These are phyloP conservation scores for Diplodia seriata DNA, from an alignment of 2,329 filamentous ascomycete species.

Conservation along the genomic window DNA sequence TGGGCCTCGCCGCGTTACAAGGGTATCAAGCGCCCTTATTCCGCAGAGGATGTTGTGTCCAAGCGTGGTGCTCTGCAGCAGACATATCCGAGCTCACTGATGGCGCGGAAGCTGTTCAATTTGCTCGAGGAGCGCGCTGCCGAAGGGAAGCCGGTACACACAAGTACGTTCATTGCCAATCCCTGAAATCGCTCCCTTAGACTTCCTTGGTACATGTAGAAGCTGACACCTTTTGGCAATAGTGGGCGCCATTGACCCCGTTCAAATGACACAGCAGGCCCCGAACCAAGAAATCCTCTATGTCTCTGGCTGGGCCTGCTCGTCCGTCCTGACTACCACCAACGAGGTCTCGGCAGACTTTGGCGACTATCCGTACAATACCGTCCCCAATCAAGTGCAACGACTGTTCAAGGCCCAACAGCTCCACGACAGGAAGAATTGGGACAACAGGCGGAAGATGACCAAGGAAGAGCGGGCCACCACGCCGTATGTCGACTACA, in stretches of 20 bases:
- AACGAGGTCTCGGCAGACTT: slow-evolving; percentile 98
- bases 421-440: slow-evolving; percentile 95
- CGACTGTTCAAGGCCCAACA: slow-evolving; percentile 95
- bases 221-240: background rate
- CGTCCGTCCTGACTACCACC: slow-evolving; percentile 86
- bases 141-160: slow-evolving; percentile 88
- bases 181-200: slow-evolving; percentile 14
- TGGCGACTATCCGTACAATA: slow-evolving; percentile 99
- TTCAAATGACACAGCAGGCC: slow-evolving; percentile 99
- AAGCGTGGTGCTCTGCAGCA: slow-evolving; percentile 90
- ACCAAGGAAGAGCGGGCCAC: slow-evolving; percentile 72
- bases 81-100: slow-evolving; percentile 88
- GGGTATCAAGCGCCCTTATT: slow-evolving; percentile 91
- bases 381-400: slow-evolving; percentile 97
- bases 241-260: slow-evolving; percentile 98
- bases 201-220: background rate
- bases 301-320: slow-evolving; percentile 97
- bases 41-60: slow-evolving; percentile 87
- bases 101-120: slow-evolving; percentile 94
- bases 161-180: slow-evolving; percentile 65
- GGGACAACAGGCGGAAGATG: slow-evolving; percentile 82
- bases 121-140: slow-evolving; percentile 78
- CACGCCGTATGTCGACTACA: slow-evolving; percentile 87
- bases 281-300: slow-evolving; percentile 95
- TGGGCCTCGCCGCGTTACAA: slow-evolving; percentile 85